Evolutionary conservation across 1,139 yeast species (phyloP).

Genomic region (Candida gigantensis): DNA sequence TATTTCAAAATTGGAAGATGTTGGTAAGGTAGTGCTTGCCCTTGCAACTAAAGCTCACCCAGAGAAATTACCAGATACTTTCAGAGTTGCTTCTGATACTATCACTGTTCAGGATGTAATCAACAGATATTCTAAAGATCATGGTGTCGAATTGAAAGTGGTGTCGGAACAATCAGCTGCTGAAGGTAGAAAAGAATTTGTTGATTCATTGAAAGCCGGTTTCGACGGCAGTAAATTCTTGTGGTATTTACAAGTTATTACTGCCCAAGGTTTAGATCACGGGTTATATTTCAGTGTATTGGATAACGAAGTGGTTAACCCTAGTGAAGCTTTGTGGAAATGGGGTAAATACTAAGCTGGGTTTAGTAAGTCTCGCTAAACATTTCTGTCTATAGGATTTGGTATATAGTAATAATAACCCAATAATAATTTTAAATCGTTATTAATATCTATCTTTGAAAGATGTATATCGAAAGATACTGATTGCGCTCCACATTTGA

Average conservation of each 20-base stretch:
- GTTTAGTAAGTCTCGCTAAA: too few species aligned
- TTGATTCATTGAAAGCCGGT: conserved; percentile 29
- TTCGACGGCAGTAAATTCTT: conserved; percentile 32
- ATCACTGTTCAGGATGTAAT: conserved; percentile 41
- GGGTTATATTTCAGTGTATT: conserved; percentile 35
- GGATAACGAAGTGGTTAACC: conserved; percentile 56
- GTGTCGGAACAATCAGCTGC: conserved; percentile 21
- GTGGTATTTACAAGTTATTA: conserved; percentile 29
- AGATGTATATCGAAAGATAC: too few species aligned
- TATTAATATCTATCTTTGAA: too few species aligned
- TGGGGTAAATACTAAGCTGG: conserved; percentile 34
- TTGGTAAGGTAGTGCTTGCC: conserved; percentile 48
- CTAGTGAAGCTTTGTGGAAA: conserved; percentile 52
- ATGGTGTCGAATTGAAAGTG: conserved; percentile 36
- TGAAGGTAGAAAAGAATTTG: conserved; percentile 31
- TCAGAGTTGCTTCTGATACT: conserved; percentile 46
- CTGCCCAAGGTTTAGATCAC: conserved; percentile 31
- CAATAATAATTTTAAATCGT: too few species aligned
- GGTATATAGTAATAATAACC: too few species aligned
- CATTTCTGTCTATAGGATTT: too few species aligned
- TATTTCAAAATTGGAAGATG: conserved; percentile 41
- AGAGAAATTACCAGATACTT: conserved; percentile 42
- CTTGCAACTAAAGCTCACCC: conserved; percentile 35
- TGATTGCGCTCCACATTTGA: too few species aligned
- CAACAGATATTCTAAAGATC: conserved; percentile 40